Conservation (phyloP, 768 basidiomycete genomes). For the Rhizopogon vesiculosus region DNA sequence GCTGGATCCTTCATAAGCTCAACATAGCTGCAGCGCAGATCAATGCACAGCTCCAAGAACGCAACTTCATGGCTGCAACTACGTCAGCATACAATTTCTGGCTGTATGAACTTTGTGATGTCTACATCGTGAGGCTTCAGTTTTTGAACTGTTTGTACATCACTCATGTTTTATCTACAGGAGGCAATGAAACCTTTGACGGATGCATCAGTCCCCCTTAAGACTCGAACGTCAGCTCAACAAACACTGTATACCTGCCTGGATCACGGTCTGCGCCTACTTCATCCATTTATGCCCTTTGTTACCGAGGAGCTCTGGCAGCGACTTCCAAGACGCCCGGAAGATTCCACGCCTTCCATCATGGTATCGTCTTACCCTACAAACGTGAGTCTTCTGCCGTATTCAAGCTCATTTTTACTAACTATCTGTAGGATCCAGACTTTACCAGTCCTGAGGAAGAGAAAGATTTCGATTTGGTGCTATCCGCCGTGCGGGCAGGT, state of each 20-base stretch:
- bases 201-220: conserved; percentile 62
- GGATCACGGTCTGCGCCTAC: conserved; percentile 81
- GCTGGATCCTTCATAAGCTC: conserved; percentile 94
- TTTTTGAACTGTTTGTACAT: not conserved
- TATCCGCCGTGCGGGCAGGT: conserved; percentile 70
- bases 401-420: not conserved
- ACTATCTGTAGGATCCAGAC: conserved; percentile 43
- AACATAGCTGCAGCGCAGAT: conserved; percentile 75
- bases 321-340: conserved; percentile 79
- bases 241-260: conserved; percentile 95
- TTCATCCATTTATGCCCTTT: conserved; percentile 99
- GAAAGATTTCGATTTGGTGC: conserved; percentile 81
- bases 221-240: conserved; percentile 76
- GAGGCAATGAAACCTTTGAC: conserved; percentile 99
- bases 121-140: conserved; percentile 76
- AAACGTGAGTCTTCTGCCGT: conserved; percentile 45
- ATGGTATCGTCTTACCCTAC: conserved; percentile 86
- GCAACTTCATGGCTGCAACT: conserved; percentile 94
- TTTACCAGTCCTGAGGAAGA: conserved; percentile 72
- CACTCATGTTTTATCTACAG: conserved; percentile 33
- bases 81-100: conserved; percentile 87
- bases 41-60: conserved; percentile 67
- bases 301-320: conserved; percentile 99
- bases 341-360: conserved; percentile 80
- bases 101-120: conserved; percentile 98